Evolutionary conservation across 495 filamentous ascomycete genomes (phyloP), one percentile per base, ranked within the genome.

Genomic region (Penicillium canariense): DNA sequence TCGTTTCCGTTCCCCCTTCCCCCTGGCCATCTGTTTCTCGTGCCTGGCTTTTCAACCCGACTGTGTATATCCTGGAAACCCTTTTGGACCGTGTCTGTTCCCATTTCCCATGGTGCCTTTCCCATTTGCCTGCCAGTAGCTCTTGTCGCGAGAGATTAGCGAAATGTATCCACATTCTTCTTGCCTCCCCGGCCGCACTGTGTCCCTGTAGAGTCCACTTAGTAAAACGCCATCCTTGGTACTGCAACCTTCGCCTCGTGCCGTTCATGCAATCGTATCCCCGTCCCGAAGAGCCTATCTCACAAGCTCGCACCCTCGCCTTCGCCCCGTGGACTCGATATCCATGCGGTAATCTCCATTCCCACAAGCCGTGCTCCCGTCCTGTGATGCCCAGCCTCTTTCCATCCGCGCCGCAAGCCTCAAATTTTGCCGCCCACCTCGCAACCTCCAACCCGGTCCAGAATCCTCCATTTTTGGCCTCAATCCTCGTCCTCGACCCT

Each of bases 1-100:
- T 3, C 32, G 38, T 9, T 20, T 45, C 22, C 35, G 11, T 48
- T 25, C 26, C 4, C 34, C 6, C 48, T 26, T 23, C 43, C 18
- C 10, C 43, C 30, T 18, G 23, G 43, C 25, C 26, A 27, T 32
- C n/a, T 44, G 35, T 34, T 34, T 38, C 20, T 23, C 20, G 38
- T 22, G 38, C 20, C 15, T 18, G 25, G 25, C 25, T 23, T 18
- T 35, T 28, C 4, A 2, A 7, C 27, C 45, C 17, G 30, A 43
- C 36, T 22, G 39, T 60, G 54, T 54, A 54, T 36, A 58, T 58
- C 38, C 59, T 38, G 22, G 52, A 52, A 40, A 14, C 17, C 18
- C 14, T 35, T 20, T 35, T 34, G 27, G 17, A 20, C 28, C 11
- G 5, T 32, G 30, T 23, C 30, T 35, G 40, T 23, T 23, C 44